A percentile compares a stretch with the other conserved stretches of the same genome.
Conservation (phyloP, 1,139 yeast genomes). For the Zygoascus meyerae region DNA sequence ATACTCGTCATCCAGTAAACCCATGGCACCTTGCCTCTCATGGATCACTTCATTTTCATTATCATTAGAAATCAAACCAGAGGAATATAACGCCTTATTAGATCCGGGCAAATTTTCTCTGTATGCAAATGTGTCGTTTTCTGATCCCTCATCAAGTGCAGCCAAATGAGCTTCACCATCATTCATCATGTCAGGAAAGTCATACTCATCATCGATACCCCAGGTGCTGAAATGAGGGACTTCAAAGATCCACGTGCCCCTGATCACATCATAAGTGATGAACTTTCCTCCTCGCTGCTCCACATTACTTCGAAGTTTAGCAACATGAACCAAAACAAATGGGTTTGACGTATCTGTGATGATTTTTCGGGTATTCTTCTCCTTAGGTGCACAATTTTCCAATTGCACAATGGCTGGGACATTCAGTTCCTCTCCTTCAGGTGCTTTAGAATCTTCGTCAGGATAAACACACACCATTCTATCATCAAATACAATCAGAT, state of each 20-base stretch:
- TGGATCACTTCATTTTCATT: not conserved
- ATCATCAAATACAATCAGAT: conserved; percentile 50
- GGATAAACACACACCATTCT: conserved; percentile 64
- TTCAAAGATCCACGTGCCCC: conserved; percentile 73
- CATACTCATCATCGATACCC: conserved; percentile 76
- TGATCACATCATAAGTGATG: conserved; percentile 69
- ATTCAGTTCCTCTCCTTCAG: conserved; percentile 68
- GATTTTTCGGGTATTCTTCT: conserved; percentile 27
- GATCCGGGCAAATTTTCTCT: too few relatives aligned
- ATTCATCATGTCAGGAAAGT: conserved; percentile 36
- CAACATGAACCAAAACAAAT: conserved; percentile 44
- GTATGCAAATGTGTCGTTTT: not conserved
- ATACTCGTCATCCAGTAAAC: too few relatives aligned
- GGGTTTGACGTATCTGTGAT: conserved; percentile 40
- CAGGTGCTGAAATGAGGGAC: conserved; percentile 92
- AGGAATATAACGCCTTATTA: too few relatives aligned
- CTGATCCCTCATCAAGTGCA: not conserved
- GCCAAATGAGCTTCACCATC: conserved; percentile 2
- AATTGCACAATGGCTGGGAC: conserved; percentile 79
- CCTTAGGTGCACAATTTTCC: conserved; percentile 48
- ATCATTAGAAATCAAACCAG: not conserved
- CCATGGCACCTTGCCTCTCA: too few relatives aligned
- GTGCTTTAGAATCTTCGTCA: conserved; percentile 49
- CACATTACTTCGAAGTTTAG: conserved; percentile 39
- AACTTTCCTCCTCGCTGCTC: conserved; percentile 65